A percentile compares a stretch with the other conserved stretches of the same genome.
phyloP scores from a whole-genome alignment of 805 yeast species.

The Pichia eremophila region DNA sequence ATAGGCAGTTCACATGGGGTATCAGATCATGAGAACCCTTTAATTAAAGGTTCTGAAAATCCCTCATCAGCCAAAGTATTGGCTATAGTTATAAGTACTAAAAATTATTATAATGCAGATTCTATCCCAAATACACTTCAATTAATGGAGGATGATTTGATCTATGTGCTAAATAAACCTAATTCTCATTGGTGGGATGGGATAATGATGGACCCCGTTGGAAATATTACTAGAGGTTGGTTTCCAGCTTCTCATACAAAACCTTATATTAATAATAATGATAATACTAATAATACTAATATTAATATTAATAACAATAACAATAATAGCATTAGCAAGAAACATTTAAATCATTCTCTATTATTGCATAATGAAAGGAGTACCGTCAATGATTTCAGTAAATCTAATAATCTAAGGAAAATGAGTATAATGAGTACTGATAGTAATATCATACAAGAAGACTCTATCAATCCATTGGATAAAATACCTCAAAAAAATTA shows the following conservation, averaged over 20 bases:
- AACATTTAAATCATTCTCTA: too few relatives aligned
- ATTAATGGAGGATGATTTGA: slow-evolving; percentile 54
- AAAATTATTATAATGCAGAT: slow-evolving; percentile 46
- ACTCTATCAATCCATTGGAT: too few relatives aligned
- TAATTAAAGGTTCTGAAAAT: not conserved
- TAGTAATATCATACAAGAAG: too few relatives aligned
- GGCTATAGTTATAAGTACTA: slow-evolving; percentile 40
- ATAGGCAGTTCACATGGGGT: not conserved
- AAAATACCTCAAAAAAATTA: too few relatives aligned
- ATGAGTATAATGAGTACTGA: too few relatives aligned
- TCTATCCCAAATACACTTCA: slow-evolving; percentile 40
- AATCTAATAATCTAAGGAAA: too few relatives aligned
- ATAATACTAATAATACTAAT: not conserved
- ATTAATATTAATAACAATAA: too few relatives aligned
- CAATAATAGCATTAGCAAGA: too few relatives aligned
- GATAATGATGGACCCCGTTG: slow-evolving; percentile 30
- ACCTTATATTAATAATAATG: not conserved
- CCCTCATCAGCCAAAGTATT: not conserved
- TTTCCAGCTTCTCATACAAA: slow-evolving; percentile 46
- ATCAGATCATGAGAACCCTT: not conserved
- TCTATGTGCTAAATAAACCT: slow-evolving; percentile 58
- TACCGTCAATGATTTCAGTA: too few relatives aligned
- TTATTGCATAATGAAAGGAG: too few relatives aligned
- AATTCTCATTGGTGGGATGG: slow-evolving; percentile 89
- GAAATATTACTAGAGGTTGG: slow-evolving; percentile 64